Conservation (phyloP, 1,139 yeast species). For the Blastobotrys elegans region DNA sequence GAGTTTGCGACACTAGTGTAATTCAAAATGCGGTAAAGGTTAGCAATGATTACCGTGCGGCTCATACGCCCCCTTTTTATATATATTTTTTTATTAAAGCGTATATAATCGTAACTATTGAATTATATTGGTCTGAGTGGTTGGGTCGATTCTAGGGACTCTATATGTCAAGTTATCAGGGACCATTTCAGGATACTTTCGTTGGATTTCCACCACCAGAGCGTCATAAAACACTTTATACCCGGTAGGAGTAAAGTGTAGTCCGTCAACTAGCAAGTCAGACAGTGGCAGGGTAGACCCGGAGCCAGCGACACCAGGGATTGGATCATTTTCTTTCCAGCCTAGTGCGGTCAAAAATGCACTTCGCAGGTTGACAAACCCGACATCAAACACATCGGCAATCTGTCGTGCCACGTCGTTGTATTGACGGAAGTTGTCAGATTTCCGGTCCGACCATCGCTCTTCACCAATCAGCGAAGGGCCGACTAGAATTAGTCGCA, state of each 20-base stretch:
- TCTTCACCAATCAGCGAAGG: constrained; percentile 59
- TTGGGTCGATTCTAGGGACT: no score
- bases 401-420: constrained; percentile 46
- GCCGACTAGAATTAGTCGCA: constrained; percentile 52
- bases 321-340: constrained; percentile 24
- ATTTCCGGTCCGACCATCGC: constrained; percentile 15
- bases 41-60: no score
- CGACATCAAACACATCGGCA: constrained; percentile 43
- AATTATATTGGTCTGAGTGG: no score
- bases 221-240: constrained; percentile 47
- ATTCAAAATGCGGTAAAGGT: no score
- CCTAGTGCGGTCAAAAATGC: constrained; percentile 36
- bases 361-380: constrained; percentile 51
- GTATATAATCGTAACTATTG: no score
- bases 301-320: constrained; percentile 19
- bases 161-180: background rate
- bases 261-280: constrained; percentile 48
- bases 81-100: no score
- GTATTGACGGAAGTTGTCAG: constrained; percentile 34
- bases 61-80: no score
- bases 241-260: constrained; percentile 62
- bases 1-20: no score
- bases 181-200: background rate
- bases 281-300: constrained; percentile 18
- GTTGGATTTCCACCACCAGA: constrained; percentile 26